phyloP scores from a whole-genome alignment of 176 grass and related monocot genomes.

The Zea luxurians region DNA sequence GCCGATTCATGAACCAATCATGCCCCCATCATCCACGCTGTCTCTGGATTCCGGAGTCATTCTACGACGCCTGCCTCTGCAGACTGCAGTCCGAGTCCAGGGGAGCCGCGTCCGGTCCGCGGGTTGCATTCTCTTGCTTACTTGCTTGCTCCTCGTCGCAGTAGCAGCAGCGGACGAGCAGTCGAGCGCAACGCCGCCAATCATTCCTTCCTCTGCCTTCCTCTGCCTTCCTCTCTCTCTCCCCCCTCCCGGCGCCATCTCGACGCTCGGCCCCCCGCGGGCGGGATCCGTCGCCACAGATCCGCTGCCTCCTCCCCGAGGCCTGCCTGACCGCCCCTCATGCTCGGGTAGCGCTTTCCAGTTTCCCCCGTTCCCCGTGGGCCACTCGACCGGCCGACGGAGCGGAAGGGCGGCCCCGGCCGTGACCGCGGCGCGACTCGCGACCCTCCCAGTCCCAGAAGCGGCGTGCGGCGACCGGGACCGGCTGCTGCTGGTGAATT shows the following conservation, averaged over 20 bases:
- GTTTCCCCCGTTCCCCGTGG: background rate
- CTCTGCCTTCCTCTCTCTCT: background rate
- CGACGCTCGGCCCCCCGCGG: background rate
- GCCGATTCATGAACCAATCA: background rate
- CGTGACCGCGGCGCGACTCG: background rate
- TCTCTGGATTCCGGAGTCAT: background rate
- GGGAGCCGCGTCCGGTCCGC: background rate
- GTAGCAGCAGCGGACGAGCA: background rate
- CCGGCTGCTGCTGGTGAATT: background rate
- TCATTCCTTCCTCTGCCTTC: background rate
- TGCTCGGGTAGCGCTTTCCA: slow-evolving; percentile 2
- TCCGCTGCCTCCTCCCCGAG: background rate
- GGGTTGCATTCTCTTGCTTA: background rate
- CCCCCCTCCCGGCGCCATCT: background rate
- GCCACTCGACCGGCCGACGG: background rate
- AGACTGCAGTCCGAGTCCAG: background rate
- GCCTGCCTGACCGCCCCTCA: background rate
- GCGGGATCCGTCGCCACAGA: background rate
- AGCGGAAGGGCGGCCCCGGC: background rate
- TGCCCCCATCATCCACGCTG: background rate
- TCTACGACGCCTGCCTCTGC: background rate
- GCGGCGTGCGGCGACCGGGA: background rate
- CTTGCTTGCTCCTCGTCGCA: background rate
- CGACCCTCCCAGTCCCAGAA: background rate
- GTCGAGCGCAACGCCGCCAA: background rate